Base-by-base conservation (phyloP, 108 stramenopile species). In the Aurantiochytrium sp. region DNA sequence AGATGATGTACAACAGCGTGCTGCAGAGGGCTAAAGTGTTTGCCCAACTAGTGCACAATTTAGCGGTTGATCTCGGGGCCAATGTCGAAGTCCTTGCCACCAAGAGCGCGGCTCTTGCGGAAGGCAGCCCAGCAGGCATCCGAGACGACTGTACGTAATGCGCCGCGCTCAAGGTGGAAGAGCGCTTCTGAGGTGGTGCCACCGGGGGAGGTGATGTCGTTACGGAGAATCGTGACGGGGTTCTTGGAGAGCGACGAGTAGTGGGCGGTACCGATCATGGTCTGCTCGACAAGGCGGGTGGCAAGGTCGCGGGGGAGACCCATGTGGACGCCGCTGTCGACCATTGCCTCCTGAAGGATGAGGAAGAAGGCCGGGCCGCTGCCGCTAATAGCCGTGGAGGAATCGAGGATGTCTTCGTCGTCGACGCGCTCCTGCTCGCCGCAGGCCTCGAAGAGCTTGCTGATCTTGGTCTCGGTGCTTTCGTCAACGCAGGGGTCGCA, bases 321-420 rank as follows among this genome's bases (percentile, higher is more conserved):
- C 96, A 98, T 96, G 90, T 97, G 97, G 16, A 97, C 97, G 47
- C 96, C 97, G n/a, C 96, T 95, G 92, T 96, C 96, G 18, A 96
- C 92, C 96, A 98, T 97, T 16, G 96, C 96, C 83, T 97, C 97
- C 95, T 97, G 96, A 29, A 97, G 90, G 88, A 98, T 91, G 88
- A 97, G 96, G 53, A 98, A 95, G 88, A 97, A 98, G 25, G 96
- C 97, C 3, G 97, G 97, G 21, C 97, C 97, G 25, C 95, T 95
- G 58, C 97, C 97, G 43, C 90, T 91, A 51, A 98, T 95, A 12
- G 91, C 91, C 8, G 97, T 98, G 0, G 95, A 96, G 23, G 92
- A 91, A 58, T 91, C 87, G 5, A 97, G 88, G 8, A 97, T 89
- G 43, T 89, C 88, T 60, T 93, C 93, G 55, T 83, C 73, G 14